Conservation (phyloP, 106 monocot genomes). For the Narthecium ossifragum region DNA sequence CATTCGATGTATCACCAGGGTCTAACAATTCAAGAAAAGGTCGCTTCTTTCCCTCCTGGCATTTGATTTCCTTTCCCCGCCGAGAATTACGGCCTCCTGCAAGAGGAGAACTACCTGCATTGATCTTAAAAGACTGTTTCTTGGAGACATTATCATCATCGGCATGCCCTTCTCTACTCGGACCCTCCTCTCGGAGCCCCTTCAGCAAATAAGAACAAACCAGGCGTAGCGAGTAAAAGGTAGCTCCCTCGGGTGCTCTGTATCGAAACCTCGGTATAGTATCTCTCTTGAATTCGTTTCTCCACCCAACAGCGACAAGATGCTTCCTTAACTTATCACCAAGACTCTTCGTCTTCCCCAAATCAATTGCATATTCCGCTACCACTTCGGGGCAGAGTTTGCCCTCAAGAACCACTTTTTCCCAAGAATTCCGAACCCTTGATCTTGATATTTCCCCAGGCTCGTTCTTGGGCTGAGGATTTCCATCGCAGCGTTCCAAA, state of each 20-base stretch:
- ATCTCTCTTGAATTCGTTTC: conserved; percentile 19
- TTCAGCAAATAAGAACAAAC: conserved; percentile 17
- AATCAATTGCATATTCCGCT: conserved; percentile 8
- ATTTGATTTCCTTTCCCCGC: not conserved
- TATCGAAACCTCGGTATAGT: conserved; percentile 15
- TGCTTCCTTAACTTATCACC: conserved; percentile 27
- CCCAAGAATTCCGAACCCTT: conserved; percentile 14
- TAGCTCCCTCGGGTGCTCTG: conserved; percentile 21
- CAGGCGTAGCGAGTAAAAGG: conserved; percentile 21
- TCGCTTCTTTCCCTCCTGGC: not conserved
- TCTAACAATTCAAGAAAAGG: not conserved
- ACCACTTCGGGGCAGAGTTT: conserved; percentile 36
- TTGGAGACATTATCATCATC: not conserved
- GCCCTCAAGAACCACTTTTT: conserved; percentile 22
- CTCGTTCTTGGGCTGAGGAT: too few relatives aligned
- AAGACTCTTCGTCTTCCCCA: too few relatives aligned
- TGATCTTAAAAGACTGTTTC: not conserved
- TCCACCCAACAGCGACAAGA: conserved; percentile 52
- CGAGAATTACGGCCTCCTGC: not conserved
- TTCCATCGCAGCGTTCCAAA: not conserved
- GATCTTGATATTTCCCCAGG: too few relatives aligned
- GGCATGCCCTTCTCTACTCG: not conserved
- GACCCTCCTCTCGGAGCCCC: not conserved
- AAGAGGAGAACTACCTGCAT: not conserved
- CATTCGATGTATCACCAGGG: conserved; percentile 1